Evolutionary conservation across 306 rosid species (phyloP).

Genomic region (Abrus precatorius): DNA sequence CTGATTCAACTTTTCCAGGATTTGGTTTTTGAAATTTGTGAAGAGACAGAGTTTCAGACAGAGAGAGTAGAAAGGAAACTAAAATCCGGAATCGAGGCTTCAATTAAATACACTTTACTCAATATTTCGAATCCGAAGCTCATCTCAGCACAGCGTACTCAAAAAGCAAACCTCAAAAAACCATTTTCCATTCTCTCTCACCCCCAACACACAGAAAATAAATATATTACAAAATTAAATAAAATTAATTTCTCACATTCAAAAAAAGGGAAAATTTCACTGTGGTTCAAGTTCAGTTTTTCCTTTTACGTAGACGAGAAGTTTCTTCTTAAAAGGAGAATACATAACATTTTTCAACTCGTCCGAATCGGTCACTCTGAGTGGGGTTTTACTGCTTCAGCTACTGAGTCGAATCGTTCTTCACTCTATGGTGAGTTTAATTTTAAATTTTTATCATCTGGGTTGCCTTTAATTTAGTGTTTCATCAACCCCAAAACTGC

Average conservation of each 20-base stretch:
- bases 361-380: slow-evolving; percentile 50
- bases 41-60: slow-evolving; percentile 10
- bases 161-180: slow-evolving; percentile 64
- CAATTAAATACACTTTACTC: slow-evolving; percentile 38
- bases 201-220: slow-evolving; percentile 31
- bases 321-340: slow-evolving; percentile 22
- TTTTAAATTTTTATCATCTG: slow-evolving; percentile 9
- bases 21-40: slow-evolving; percentile 19
- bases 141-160: slow-evolving; percentile 56
- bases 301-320: slow-evolving; percentile 45
- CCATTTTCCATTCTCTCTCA: slow-evolving; percentile 14
- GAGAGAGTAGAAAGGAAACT: slow-evolving; percentile 34
- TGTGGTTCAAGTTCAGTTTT: slow-evolving; percentile 34
- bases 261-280: not conserved
- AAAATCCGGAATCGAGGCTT: slow-evolving; percentile 57
- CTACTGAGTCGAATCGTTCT: slow-evolving; percentile 61
- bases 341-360: slow-evolving; percentile 31
- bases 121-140: slow-evolving; percentile 55
- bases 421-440: slow-evolving; percentile 77
- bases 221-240: not conserved
- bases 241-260: not conserved
- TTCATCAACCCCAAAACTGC: slow-evolving; percentile 43
- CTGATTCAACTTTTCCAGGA: not conserved
- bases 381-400: slow-evolving; percentile 47
- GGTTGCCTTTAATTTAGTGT: slow-evolving; percentile 11